phyloP scores from a whole-genome alignment of 106 monocot genomes.

The Agapanthus africanus region DNA sequence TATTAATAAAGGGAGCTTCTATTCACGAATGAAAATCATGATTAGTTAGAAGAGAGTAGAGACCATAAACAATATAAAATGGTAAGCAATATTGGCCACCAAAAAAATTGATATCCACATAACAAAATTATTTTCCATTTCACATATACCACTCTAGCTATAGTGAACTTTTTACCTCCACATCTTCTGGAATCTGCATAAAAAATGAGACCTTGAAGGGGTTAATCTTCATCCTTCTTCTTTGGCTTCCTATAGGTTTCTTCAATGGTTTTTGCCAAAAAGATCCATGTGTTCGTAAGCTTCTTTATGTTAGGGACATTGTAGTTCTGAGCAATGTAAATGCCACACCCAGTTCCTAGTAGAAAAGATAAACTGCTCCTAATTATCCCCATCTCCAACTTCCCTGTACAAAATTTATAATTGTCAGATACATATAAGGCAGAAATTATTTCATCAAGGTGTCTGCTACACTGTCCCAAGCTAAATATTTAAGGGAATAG shows the following conservation, averaged over 20 bases:
- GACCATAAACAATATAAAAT: background rate
- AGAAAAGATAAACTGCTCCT: constrained; percentile 36
- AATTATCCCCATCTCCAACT: constrained; percentile 40
- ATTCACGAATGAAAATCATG: background rate
- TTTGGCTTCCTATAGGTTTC: constrained; percentile 48
- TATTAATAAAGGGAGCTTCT: background rate
- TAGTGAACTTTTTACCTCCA: constrained; percentile 3
- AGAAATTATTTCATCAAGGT: too few species aligned
- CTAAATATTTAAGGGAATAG: too few species aligned
- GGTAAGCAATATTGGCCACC: background rate
- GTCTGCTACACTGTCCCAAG: too few species aligned
- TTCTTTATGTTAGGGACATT: constrained; percentile 40
- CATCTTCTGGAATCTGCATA: background rate
- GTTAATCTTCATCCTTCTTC: constrained; percentile 30
- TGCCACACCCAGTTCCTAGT: constrained; percentile 41
- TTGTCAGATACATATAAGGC: too few species aligned
- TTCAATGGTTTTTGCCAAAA: constrained; percentile 38
- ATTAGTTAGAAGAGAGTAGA: too few species aligned
- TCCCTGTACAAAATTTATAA: constrained; percentile 7
- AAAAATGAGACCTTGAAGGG: constrained; percentile 7
- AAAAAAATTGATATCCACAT: background rate
- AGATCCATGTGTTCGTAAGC: constrained; percentile 30
- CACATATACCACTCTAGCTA: background rate
- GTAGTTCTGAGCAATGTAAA: constrained; percentile 50
- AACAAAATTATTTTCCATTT: constrained; percentile 7